Evolutionary conservation across 2,329 filamentous ascomycete species (phyloP).

Genomic region (Cladosporium austrohemisphaericum): DNA sequence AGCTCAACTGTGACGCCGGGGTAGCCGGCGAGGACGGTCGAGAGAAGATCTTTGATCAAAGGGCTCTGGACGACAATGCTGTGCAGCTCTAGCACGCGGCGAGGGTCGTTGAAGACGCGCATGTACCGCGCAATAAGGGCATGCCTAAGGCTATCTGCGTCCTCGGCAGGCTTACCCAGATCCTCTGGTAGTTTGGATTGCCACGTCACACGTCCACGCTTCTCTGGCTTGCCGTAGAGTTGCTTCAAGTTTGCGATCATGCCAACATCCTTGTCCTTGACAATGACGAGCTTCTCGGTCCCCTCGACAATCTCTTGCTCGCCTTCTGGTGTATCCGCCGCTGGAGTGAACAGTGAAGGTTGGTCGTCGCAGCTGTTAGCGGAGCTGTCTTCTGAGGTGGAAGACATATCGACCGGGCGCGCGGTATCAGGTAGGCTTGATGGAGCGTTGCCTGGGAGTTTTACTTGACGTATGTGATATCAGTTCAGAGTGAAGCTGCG

Average conservation of each 20-base stretch:
- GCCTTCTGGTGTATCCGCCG: not conserved
- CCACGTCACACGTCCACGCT: constrained; percentile 52
- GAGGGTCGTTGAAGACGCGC: constrained; percentile 48
- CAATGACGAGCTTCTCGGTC: constrained; percentile 6
- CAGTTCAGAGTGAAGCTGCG: too few species aligned
- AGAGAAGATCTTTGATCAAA: constrained; percentile 55
- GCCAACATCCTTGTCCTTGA: constrained; percentile 1
- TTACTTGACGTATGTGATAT: too few species aligned
- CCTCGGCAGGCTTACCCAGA: constrained; percentile 55
- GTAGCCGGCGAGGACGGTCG: constrained; percentile 54
- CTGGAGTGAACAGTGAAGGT: not conserved
- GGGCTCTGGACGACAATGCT: constrained; percentile 63
- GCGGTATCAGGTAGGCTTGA: too few species aligned
- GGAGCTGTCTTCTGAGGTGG: not conserved
- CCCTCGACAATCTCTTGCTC: not conserved
- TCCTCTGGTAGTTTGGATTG: constrained; percentile 51
- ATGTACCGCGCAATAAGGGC: constrained; percentile 59
- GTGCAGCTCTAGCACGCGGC: constrained; percentile 51
- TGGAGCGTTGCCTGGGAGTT: too few species aligned
- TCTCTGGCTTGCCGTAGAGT: constrained; percentile 45
- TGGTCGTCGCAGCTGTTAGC: not conserved
- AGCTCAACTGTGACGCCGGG: constrained; percentile 58
- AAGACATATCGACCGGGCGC: too few species aligned
- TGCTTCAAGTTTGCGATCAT: constrained; percentile 7
- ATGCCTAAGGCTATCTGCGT: constrained; percentile 58